Evolutionary conservation across 805 yeast genomes (phyloP).

Genomic region (Saccharomycopsis selenospora): DNA sequence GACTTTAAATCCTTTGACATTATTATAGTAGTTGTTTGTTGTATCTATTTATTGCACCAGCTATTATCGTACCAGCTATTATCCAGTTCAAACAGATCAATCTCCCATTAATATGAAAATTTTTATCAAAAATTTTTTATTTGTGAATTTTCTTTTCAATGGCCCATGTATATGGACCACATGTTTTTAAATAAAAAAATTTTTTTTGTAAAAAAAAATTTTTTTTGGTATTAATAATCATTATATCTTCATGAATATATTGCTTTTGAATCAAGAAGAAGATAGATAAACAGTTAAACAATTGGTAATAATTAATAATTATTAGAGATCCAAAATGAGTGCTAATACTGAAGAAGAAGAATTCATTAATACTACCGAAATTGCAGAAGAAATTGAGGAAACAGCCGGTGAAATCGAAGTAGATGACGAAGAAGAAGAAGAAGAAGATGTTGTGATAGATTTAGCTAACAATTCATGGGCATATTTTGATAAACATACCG

Average conservation of each 20-base stretch:
- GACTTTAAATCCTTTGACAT: neutral
- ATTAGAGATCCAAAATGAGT: slow-evolving; percentile 11
- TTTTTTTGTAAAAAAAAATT: no score
- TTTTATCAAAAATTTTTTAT: no score
- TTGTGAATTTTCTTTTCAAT: neutral
- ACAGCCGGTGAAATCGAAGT: slow-evolving; percentile 20
- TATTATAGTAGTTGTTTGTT: neutral
- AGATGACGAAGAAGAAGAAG: slow-evolving; percentile 23
- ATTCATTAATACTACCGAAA: slow-evolving; percentile 20
- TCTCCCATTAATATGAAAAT: no score
- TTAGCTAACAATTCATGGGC: slow-evolving; percentile 41
- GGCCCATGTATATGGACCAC: slow-evolving; percentile 1
- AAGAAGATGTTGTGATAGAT: slow-evolving; percentile 37
- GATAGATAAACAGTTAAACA: no score
- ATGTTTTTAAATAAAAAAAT: no score
- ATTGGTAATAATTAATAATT: slow-evolving; percentile 1
- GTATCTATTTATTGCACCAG: neutral
- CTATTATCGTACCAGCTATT: neutral
- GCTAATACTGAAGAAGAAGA: slow-evolving; percentile 22
- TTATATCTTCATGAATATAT: neutral
- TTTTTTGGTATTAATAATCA: neutral
- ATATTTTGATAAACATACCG: slow-evolving; percentile 85
- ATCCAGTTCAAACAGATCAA: neutral
- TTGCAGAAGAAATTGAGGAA: slow-evolving; percentile 24
- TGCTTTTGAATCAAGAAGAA: neutral